phyloP scores from a whole-genome alignment of 2,329 filamentous ascomycete species.

The Colletotrichum scovillei region DNA sequence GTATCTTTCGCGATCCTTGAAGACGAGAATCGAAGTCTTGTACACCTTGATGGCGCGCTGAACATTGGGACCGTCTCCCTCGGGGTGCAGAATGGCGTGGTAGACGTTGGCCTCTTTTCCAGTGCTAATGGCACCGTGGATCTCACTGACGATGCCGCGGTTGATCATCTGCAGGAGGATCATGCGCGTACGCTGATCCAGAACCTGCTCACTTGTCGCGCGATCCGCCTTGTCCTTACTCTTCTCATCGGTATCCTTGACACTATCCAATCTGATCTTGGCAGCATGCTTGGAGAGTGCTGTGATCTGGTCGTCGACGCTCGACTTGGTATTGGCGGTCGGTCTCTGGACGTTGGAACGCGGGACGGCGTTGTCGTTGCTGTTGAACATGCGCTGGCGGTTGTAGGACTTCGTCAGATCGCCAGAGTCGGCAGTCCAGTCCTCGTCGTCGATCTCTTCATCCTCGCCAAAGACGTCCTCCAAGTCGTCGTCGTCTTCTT shows the following conservation, averaged over 20 bases:
- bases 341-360: conserved; percentile 84
- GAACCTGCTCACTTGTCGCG: conserved; percentile 92
- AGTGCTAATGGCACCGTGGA: conserved; percentile 95
- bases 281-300: conserved; percentile 86
- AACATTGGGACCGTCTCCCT: conserved; percentile 66
- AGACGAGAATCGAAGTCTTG: conserved; percentile 97
- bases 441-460: conserved; percentile 68
- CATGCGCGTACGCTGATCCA: conserved; percentile 95
- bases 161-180: conserved; percentile 97
- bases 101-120: conserved; percentile 99
- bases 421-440: conserved; percentile 67
- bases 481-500: conserved; percentile 49
- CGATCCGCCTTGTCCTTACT: conserved; percentile 92
- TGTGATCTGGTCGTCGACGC: conserved; percentile 88
- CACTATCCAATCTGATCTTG: conserved; percentile 83
- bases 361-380: conserved; percentile 64
- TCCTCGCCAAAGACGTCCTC: conserved; percentile 64
- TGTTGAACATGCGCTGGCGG: conserved; percentile 78
- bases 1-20: conserved; percentile 97
- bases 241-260: conserved; percentile 61
- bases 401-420: conserved; percentile 92
- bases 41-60: conserved; percentile 98
- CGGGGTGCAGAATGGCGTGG: conserved; percentile 77
- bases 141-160: conserved; percentile 85
- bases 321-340: conserved; percentile 80